A percentile compares a stretch with the other conserved stretches of the same genome.
phyloP scores from a whole-genome alignment of 768 basidiomycete genomes.

The Pleurotus salmoneostramineus region DNA sequence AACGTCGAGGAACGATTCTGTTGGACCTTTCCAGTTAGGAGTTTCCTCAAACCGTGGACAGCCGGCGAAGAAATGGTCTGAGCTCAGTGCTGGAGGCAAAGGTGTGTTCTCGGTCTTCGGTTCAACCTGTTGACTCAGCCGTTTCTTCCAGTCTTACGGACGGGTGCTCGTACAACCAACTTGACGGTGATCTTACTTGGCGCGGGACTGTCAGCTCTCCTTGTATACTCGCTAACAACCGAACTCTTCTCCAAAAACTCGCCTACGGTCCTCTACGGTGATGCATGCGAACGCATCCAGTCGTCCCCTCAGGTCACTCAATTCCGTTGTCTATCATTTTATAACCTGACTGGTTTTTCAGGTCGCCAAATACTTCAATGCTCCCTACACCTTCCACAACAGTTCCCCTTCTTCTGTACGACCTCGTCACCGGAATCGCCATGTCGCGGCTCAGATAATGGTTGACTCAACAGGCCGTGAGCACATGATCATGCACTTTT shows the following conservation, averaged over 20 bases:
- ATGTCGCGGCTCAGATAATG: conserved; percentile 74
- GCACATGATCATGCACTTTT: conserved; percentile 84
- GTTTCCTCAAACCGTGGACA: conserved; percentile 50
- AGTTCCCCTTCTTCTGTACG: conserved; percentile 73
- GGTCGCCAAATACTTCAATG: conserved; percentile 67
- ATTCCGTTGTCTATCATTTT: not conserved
- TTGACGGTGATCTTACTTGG: conserved; percentile 63
- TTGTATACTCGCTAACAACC: conserved; percentile 75
- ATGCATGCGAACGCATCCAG: conserved; percentile 51
- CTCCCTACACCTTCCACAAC: conserved; percentile 73
- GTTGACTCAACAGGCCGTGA: conserved; percentile 72
- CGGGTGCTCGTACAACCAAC: conserved; percentile 46
- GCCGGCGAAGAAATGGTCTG: conserved; percentile 72
- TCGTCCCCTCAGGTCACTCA: conserved; percentile 37
- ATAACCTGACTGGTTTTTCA: conserved; percentile 21
- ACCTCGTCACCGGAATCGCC: conserved; percentile 79
- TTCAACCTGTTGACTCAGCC: not conserved
- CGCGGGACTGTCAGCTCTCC: conserved; percentile 73
- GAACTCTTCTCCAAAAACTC: conserved; percentile 89
- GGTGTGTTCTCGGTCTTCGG: conserved; percentile 33
- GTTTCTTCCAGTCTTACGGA: conserved; percentile 36
- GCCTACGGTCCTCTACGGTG: conserved; percentile 74
- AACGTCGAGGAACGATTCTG: conserved; percentile 48
- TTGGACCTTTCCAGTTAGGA: conserved; percentile 79
- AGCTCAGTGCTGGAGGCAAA: conserved; percentile 74